Percentiles rank a stretch among this genome's conserved stretches.
phyloP scores from a whole-genome alignment of 768 basidiomycete genomes.

The Agaricus subrufescens region DNA sequence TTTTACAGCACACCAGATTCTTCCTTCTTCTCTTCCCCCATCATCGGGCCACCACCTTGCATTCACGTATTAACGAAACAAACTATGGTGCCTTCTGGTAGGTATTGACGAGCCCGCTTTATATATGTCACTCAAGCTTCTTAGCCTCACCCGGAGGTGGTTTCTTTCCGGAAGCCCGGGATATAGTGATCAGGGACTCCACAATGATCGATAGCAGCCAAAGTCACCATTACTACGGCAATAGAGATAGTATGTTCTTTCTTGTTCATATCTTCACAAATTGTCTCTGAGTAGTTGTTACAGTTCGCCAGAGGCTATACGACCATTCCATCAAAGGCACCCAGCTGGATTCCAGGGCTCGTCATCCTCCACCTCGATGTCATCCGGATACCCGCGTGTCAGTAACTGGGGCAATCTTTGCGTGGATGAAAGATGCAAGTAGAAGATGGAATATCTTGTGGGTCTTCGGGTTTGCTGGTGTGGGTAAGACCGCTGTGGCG shows the following conservation, averaged over 20 bases:
- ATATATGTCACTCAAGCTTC: no score
- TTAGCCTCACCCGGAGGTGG: no score
- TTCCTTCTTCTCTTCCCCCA: no score
- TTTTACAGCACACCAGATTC: no score
- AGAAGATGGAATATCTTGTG: neutral
- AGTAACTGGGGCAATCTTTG: neutral
- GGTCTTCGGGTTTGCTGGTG: neutral
- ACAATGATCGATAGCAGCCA: neutral
- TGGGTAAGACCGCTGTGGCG: slow-evolving; percentile 10
- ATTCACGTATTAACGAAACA: no score
- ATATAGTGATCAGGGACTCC: no score
- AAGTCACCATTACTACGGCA: neutral
- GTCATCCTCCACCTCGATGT: slow-evolving; percentile 5
- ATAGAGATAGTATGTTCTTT: neutral
- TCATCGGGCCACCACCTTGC: no score
- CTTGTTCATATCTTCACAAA: no score
- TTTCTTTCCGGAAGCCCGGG: no score
- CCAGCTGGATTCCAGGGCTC: slow-evolving; percentile 2
- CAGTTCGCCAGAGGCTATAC: neutral
- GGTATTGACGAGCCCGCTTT: no score
- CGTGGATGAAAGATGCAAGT: neutral
- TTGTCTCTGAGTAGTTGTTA: neutral
- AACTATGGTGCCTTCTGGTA: no score
- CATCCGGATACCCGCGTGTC: slow-evolving; percentile 8
- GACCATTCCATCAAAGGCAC: neutral